phyloP scores from a whole-genome alignment of 1,284 basidiomycete species.

The Heterobasidion irregulare region DNA sequence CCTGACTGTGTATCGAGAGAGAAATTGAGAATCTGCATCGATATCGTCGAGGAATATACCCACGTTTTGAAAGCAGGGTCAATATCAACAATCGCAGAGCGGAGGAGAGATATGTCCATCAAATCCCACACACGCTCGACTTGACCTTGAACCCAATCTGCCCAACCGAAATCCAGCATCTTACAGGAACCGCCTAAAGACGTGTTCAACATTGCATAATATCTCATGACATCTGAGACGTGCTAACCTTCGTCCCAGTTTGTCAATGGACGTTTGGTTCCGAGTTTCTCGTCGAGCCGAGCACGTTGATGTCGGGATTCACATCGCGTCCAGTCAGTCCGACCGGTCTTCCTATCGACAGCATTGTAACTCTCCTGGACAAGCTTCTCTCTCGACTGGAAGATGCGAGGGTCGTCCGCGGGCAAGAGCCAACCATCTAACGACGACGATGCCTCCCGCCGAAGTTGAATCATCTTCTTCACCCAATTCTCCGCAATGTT shows the following conservation, averaged over 20 bases:
- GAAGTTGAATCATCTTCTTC: constrained; percentile 55
- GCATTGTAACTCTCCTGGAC: constrained; percentile 56
- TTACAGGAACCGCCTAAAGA: constrained; percentile 75
- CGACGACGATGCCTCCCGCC: constrained; percentile 82
- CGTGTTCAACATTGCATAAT: neutral
- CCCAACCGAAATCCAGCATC: constrained; percentile 88
- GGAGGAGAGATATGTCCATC: constrained; percentile 85
- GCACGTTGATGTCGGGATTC: constrained; percentile 89
- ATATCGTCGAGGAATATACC: no score
- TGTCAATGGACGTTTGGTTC: constrained; percentile 81
- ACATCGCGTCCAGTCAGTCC: constrained; percentile 88
- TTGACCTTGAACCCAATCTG: constrained; percentile 86
- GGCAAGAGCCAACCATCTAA: constrained; percentile 89
- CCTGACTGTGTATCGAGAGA: no score
- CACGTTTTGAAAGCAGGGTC: constrained; percentile 86
- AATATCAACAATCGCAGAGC: constrained; percentile 72
- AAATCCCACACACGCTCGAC: constrained; percentile 94
- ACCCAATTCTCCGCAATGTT: constrained; percentile 68
- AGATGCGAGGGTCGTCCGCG: constrained; percentile 86
- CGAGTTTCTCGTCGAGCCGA: constrained; percentile 77
- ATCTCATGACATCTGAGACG: neutral
- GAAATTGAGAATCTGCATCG: no score
- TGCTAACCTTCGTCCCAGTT: constrained; percentile 84
- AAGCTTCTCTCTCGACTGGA: constrained; percentile 80
- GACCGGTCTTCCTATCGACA: constrained; percentile 54